These are phyloP conservation scores for Penicillium coffeae DNA, from an alignment of 495 filamentous ascomycete species.

Conservation along the genomic window DNA sequence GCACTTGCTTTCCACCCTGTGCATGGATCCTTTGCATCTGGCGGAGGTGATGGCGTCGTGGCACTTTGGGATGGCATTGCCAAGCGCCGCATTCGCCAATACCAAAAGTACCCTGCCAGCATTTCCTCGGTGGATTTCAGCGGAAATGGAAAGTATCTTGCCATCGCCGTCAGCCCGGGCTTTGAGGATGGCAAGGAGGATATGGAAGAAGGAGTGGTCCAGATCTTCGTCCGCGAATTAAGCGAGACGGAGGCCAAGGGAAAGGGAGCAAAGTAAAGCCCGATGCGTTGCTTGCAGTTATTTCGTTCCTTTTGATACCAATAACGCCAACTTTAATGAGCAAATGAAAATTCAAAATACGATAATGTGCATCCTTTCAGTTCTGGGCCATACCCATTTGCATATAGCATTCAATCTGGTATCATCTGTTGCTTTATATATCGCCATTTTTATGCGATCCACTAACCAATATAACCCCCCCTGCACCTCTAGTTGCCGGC, in stretches of 20 bases:
- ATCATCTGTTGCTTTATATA: conserved; percentile 24
- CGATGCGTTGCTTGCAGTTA: not conserved
- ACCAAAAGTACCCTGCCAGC: conserved; percentile 75
- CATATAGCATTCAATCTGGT: conserved; percentile 14
- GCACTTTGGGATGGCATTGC: conserved; percentile 91
- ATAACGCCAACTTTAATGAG: conserved; percentile 14
- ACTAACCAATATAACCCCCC: not conserved
- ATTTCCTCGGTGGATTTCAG: conserved; percentile 76
- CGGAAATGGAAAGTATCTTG: conserved; percentile 74
- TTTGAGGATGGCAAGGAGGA: conserved; percentile 91
- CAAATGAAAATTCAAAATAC: conserved; percentile 2
- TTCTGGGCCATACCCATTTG: not conserved
- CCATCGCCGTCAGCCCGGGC: conserved; percentile 79
- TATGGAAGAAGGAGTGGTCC: conserved; percentile 62
- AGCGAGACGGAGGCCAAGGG: conserved; percentile 84
- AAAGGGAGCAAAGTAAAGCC: conserved; percentile 62
- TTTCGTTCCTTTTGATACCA: conserved; percentile 14
- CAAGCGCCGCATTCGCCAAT: conserved; percentile 86
- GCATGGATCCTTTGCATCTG: conserved; percentile 87
- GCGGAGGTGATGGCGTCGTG: conserved; percentile 92
- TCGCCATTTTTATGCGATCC: conserved; percentile 8
- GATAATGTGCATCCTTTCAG: conserved; percentile 3
- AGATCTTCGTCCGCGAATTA: conserved; percentile 77
- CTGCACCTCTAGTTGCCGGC: conserved; percentile 22
- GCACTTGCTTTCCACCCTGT: conserved; percentile 88